Evolutionary conservation across 176 grass and related monocot genomes (phyloP).

Genomic region (Oryza coarctata): DNA sequence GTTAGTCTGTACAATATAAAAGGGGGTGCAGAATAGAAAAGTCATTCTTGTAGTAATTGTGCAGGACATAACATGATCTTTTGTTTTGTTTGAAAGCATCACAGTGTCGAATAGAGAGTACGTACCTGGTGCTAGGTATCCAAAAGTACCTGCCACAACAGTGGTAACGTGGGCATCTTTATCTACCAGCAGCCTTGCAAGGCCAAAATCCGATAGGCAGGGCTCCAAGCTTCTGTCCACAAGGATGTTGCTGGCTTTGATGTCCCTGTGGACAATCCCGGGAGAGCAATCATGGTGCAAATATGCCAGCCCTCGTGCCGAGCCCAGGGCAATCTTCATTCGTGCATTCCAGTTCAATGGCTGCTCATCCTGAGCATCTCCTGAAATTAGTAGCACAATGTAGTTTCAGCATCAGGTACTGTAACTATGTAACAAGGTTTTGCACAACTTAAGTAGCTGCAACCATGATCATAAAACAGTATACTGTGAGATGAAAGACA

Average conservation of each 20-base stretch:
- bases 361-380: constrained; percentile 71
- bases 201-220: constrained; percentile 83
- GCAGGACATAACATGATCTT: background rate
- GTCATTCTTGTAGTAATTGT: background rate
- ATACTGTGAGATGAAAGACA: background rate
- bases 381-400: constrained; percentile 29
- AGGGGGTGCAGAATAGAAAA: background rate
- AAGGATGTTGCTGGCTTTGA: constrained; percentile 97
- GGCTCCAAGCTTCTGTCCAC: constrained; percentile 86
- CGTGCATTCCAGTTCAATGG: constrained; percentile 92
- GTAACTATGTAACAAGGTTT: background rate
- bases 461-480: background rate
- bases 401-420: background rate
- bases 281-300: constrained; percentile 94
- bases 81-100: background rate
- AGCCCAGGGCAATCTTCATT: constrained; percentile 91
- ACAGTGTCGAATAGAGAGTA: background rate
- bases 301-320: constrained; percentile 79
- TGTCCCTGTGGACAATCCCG: constrained; percentile 82
- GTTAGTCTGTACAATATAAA: background rate
- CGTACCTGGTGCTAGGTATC: constrained; percentile 88
- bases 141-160: constrained; percentile 87
- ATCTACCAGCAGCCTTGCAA: constrained; percentile 82
- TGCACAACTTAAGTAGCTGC: background rate
- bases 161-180: constrained; percentile 71